Conservation (phyloP, 1,284 basidiomycete species). For the Austroboletus sp. region DNA sequence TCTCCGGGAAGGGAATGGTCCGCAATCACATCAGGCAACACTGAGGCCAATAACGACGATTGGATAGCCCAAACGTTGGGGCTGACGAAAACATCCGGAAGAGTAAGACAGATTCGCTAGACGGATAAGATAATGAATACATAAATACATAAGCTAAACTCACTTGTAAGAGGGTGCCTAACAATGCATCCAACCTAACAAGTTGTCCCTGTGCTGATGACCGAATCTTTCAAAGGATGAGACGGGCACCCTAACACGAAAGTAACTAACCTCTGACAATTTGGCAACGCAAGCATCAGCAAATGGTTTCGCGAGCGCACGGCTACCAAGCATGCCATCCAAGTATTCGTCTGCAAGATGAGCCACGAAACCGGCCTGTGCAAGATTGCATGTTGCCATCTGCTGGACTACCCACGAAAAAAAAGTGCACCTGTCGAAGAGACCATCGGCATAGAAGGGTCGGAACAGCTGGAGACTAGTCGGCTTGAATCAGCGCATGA, state of each 20-base stretch:
- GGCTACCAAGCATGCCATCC: conserved; percentile 60
- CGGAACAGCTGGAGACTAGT: conserved; percentile 66
- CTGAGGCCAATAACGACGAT: conserved; percentile 40
- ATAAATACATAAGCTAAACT: conserved; percentile 6
- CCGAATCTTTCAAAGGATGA: conserved; percentile 41
- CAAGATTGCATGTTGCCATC: conserved; percentile 69
- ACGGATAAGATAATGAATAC: conserved; percentile 5
- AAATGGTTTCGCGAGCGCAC: conserved; percentile 60
- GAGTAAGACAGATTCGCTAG: conserved; percentile 56
- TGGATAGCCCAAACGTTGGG: conserved; percentile 61
- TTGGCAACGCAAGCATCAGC: conserved; percentile 62
- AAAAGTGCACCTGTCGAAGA: conserved; percentile 78
- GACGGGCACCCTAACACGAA: not conserved
- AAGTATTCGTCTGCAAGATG: conserved; percentile 76
- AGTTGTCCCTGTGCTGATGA: conserved; percentile 49
- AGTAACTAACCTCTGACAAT: conserved; percentile 55
- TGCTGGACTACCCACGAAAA: conserved; percentile 81
- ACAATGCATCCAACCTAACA: conserved; percentile 46
- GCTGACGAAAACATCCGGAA: conserved; percentile 69
- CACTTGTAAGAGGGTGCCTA: conserved; percentile 58
- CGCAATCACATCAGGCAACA: conserved; percentile 39
- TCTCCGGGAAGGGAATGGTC: conserved; percentile 30
- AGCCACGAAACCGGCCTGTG: conserved; percentile 77
- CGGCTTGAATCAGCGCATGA: conserved; percentile 9
- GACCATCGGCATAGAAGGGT: conserved; percentile 71